Base-by-base conservation (phyloP, 306 rosid genomes). In the Begonia fuchsioides region DNA sequence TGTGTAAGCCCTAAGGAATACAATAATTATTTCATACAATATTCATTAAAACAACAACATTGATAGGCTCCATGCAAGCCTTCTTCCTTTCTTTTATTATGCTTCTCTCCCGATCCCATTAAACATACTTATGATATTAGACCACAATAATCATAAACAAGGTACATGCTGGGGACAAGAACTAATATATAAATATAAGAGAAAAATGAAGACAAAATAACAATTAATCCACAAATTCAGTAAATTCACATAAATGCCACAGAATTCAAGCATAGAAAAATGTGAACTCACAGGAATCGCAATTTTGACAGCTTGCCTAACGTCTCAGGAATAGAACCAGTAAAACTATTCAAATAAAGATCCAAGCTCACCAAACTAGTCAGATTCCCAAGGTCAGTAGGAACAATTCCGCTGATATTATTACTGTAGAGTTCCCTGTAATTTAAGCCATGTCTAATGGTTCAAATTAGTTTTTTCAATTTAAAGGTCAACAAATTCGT, bases 341-440 rank as follows among this genome's bases (percentile, higher is more conserved):
- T 59, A 65, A 83, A 88, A 48, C 56, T 65, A 64, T 88, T 88
- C 60, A 84, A 68, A 69, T 83, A 88, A 51, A 88, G 83, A 74
- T 88, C 96, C 95, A 88, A 80, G 95, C 95, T 81, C 81, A 83
- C 96, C 81, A 88, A 72, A 79, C 76, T 88, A 62, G 93, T 83
- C 72, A 83, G 85, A 70, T 88, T 88, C 67, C 96, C 96, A 61
- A 88, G 66, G 61, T 78, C 93, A 52, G 83, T 75, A 20, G 96
- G 96, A 76, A 88, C 72, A 16, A 74, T 70, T 50, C 96, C 96
- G 39, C 76, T 88, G 41, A 88, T 74, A 72, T 88, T 80, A 66
- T 88, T 88, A 61, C 82, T 88, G 79, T 88, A 88, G 56, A 88
- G 95, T 60, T 83, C 96, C 90, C 96, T 88, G 68, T 57, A 15